Evolutionary conservation across 140 eudicot genomes (phyloP), one percentile per base, ranked within the genome.

Genomic region (Senecio squalidus): DNA sequence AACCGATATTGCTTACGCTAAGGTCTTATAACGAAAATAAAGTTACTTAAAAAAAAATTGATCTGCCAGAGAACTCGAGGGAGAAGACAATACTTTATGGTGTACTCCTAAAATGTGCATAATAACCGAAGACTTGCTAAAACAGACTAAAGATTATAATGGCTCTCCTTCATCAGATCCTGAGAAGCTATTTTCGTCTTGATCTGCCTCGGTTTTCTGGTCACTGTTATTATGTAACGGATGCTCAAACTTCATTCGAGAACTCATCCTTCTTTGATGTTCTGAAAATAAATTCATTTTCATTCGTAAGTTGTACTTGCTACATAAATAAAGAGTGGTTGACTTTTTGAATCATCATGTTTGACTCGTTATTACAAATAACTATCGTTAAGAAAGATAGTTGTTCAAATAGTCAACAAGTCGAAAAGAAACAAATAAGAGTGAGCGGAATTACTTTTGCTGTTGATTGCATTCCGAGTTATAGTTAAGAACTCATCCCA

Each of bases 401-500:
- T 8, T 31, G 9, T 14, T 20, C 10, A 40, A 29, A 55, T 2
- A 7, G 20, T 41, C 25, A 22, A 45, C 20, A 8, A 52, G n/a
- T 8, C 6, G 23, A 55, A 49, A 62, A 52, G 54, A 49, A 16
- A 9, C 5, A 24, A 57, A 52, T 30, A 10, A 9, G 58, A 55
- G 50, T 5, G 45, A 29, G 58, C 22, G 9, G 36, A 31, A 54
- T 54, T 85, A 89, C 96, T 91, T 72, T 83, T 91, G 80, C 55
- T 81, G 55, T 70, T 83, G 51, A 91, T 91, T 58, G 87, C 82
- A 29, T 80, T 72, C 14, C 98, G 94, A 18, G 98, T 91, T 58
- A 80, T 28, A 20, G 83, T 77, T 45, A 86, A 61, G 58, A 83
- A 86, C 15, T 86, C 98, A 2, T 91, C 95, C 98, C 95, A 90